These are phyloP conservation scores for Amphichorda felina DNA, from an alignment of 2,329 filamentous ascomycete species.

Conservation along the genomic window DNA sequence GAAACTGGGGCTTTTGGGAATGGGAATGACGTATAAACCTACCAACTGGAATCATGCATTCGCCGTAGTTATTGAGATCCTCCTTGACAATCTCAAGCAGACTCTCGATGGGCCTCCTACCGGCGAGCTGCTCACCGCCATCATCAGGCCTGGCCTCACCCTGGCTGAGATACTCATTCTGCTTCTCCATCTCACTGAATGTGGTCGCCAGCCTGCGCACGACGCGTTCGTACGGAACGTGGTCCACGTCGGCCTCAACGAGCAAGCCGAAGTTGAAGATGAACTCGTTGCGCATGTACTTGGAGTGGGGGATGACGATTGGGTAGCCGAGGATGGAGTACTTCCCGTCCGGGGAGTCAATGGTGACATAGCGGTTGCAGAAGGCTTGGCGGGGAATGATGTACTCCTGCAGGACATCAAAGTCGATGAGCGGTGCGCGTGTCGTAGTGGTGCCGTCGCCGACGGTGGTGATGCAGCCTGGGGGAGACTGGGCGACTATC, in stretches of 20 bases:
- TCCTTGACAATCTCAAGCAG: constrained; percentile 71
- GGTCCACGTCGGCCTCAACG: constrained; percentile 54
- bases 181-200: constrained; percentile 83
- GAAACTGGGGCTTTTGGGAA: background rate
- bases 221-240: constrained; percentile 70
- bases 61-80: constrained; percentile 91
- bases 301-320: constrained; percentile 70
- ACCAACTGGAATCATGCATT: constrained; percentile 98
- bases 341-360: constrained; percentile 57
- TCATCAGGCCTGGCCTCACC: constrained; percentile 29
- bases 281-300: constrained; percentile 88
- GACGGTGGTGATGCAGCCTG: constrained; percentile 45
- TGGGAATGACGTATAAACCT: constrained; percentile 16
- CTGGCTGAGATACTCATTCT: constrained; percentile 69
- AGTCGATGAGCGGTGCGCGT: constrained; percentile 60
- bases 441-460: constrained; percentile 9
- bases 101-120: constrained; percentile 62
- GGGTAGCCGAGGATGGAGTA: constrained; percentile 81
- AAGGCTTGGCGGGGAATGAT: constrained; percentile 92
- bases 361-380: constrained; percentile 79
- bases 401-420: constrained; percentile 78
- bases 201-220: constrained; percentile 76
- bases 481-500: constrained; percentile 50
- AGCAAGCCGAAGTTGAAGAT: constrained; percentile 97
- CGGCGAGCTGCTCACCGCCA: constrained; percentile 24